Percentiles rank a stretch among this genome's conserved stretches.
Conservation (phyloP, 192 early-diverging fungal species). For the Spizellomyces sp. region DNA sequence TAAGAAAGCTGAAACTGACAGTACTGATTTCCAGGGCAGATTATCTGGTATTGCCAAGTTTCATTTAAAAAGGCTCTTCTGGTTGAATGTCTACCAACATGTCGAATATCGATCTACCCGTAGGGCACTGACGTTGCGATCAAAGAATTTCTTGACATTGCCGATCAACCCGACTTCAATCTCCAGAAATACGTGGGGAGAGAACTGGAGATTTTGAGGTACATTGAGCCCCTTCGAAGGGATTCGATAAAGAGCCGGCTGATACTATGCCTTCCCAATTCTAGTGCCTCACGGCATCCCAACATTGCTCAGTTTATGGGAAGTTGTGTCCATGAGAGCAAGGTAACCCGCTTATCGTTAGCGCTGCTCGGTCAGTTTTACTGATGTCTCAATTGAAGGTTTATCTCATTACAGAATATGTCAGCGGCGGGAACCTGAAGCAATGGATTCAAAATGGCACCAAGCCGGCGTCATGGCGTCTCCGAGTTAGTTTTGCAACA, state of each 20-base stretch:
- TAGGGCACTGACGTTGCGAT: conserved; percentile 51
- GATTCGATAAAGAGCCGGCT: too few species aligned
- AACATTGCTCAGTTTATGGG: conserved; percentile 57
- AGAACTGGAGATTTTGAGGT: conserved; percentile 47
- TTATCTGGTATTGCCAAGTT: not conserved
- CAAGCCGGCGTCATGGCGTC: conserved; percentile 23
- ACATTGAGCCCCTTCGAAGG: not conserved
- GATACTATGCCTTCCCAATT: too few species aligned
- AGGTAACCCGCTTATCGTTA: not conserved
- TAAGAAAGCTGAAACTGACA: not conserved
- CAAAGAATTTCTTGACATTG: conserved; percentile 48
- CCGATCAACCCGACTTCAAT: conserved; percentile 36
- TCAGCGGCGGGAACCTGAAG: conserved; percentile 48
- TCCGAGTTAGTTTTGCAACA: conserved; percentile 41
- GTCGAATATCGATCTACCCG: not conserved
- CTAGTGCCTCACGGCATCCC: conserved; percentile 34
- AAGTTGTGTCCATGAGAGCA: conserved; percentile 31
- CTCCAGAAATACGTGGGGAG: conserved; percentile 47
- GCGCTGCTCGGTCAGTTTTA: too few species aligned
- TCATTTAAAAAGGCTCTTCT: too few species aligned
- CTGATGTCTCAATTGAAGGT: not conserved
- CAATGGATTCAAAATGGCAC: conserved; percentile 38
- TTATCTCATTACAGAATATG: conserved; percentile 48
- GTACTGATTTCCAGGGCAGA: not conserved
- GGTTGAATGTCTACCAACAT: not conserved